These are phyloP conservation scores for Schizochytrium sp. DNA, from an alignment of 108 stramenopile species.

Conservation along the genomic window DNA sequence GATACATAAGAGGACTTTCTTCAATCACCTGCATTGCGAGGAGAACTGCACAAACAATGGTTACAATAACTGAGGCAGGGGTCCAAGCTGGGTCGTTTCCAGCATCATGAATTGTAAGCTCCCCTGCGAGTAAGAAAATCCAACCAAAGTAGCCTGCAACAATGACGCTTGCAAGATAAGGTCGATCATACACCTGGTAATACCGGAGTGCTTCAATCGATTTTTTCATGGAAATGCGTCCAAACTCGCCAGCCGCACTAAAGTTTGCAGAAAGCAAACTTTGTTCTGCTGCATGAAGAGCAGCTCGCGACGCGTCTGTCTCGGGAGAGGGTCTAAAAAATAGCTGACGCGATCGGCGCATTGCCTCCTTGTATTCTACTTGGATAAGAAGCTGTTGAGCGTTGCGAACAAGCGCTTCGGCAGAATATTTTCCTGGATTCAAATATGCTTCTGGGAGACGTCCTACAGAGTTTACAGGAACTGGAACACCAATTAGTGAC, in stretches of 20 bases:
- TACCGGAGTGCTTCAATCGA: slow-evolving; percentile 40
- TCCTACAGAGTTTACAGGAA: slow-evolving; percentile 48
- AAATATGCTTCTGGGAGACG: slow-evolving; percentile 17
- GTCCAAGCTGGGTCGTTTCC: not conserved
- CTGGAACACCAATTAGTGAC: slow-evolving; percentile 45
- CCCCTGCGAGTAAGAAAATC: slow-evolving; percentile 7
- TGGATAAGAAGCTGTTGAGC: slow-evolving; percentile 40
- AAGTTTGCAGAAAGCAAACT: not conserved
- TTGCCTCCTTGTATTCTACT: slow-evolving; percentile 49
- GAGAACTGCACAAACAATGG: not conserved
- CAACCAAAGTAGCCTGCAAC: slow-evolving; percentile 57
- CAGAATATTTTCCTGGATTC: not conserved
- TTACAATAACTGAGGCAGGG: not conserved
- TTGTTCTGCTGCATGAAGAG: not conserved
- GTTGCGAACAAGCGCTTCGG: slow-evolving; percentile 14
- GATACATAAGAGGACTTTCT: slow-evolving; percentile 36
- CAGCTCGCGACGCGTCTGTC: not conserved
- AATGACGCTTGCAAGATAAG: not conserved
- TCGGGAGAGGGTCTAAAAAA: not conserved
- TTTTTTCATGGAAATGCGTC: not conserved
- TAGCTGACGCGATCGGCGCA: not conserved
- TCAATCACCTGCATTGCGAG: slow-evolving; percentile 22
- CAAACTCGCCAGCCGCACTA: not conserved
- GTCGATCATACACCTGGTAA: slow-evolving; percentile 54
- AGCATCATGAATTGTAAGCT: not conserved